Evolutionary conservation across 2,329 filamentous ascomycete species (phyloP).

Genomic region (Diaporthe sp.): DNA sequence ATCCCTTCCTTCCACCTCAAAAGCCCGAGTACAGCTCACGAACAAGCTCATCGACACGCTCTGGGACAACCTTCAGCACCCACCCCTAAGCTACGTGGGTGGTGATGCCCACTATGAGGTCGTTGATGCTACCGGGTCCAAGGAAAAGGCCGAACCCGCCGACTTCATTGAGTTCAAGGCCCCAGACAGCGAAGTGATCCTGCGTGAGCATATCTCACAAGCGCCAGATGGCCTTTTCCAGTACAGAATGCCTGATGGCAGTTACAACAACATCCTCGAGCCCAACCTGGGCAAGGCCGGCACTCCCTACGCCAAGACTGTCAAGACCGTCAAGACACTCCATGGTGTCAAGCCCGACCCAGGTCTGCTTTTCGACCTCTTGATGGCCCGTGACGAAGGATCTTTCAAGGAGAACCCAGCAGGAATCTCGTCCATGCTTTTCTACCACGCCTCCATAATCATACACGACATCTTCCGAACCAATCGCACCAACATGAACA

Average conservation of each 20-base stretch:
- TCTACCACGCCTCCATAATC: conserved; percentile 71
- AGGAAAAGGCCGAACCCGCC: conserved; percentile 52
- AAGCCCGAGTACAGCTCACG: conserved; percentile 55
- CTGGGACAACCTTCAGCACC: conserved; percentile 68
- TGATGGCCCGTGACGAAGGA: conserved; percentile 67
- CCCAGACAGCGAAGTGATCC: conserved; percentile 38
- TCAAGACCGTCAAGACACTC: conserved; percentile 51
- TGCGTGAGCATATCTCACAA: conserved; percentile 52
- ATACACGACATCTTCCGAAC: conserved; percentile 75
- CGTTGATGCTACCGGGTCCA: conserved; percentile 51
- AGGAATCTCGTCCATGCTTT: conserved; percentile 32
- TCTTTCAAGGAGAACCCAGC: conserved; percentile 23
- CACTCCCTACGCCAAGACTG: conserved; percentile 75
- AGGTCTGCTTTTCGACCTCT: conserved; percentile 75
- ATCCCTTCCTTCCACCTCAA: conserved; percentile 52
- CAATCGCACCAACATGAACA: conserved; percentile 71
- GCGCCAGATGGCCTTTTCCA: conserved; percentile 53
- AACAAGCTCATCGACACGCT: conserved; percentile 65
- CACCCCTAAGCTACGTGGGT: conserved; percentile 58
- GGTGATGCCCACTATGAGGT: conserved; percentile 48
- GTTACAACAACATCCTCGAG: conserved; percentile 67
- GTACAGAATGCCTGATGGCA: conserved; percentile 32
- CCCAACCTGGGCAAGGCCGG: conserved; percentile 77
- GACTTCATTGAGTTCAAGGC: conserved; percentile 57
- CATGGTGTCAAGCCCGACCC: conserved; percentile 71